A percentile compares a stretch with the other conserved stretches of the same genome.
These are phyloP conservation scores for Sclerotinia subarctica DNA, from an alignment of 2,329 filamentous ascomycete genomes.

Conservation along the genomic window DNA sequence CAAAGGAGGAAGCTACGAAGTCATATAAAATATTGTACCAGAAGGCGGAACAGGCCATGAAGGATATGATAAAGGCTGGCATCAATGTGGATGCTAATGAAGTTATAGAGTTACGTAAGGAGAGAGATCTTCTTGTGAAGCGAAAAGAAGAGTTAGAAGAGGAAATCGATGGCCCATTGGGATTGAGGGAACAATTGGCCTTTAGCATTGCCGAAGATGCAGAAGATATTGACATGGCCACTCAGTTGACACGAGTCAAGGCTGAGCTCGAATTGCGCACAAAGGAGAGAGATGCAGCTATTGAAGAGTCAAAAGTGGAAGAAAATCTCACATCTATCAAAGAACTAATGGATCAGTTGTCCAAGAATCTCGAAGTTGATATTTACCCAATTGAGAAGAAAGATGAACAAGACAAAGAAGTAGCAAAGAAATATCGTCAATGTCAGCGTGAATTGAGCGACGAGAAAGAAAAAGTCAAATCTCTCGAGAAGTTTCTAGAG, in stretches of 20 bases:
- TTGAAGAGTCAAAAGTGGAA: conserved; percentile 1
- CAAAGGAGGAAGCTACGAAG: not conserved
- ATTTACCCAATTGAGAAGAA: not conserved
- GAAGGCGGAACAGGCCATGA: not conserved
- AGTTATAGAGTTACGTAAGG: not conserved
- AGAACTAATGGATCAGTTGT: conserved; percentile 1
- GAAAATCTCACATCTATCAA: not conserved
- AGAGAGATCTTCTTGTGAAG: conserved; percentile 1
- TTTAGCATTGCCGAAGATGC: not conserved
- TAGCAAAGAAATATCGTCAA: not conserved
- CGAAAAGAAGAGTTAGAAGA: conserved; percentile 8
- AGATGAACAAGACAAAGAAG: not conserved
- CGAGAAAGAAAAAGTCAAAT: conserved; percentile 11
- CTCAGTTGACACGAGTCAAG: not conserved
- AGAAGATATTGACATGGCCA: not conserved
- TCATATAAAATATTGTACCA: not conserved
- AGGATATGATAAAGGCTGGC: not conserved
- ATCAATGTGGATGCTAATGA: not conserved
- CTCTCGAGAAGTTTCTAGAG: conserved; percentile 4
- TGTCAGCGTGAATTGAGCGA: conserved; percentile 3
- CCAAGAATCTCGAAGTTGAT: not conserved
- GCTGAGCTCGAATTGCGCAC: not conserved
- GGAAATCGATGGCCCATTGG: conserved; percentile 7
- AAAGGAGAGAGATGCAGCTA: not conserved
- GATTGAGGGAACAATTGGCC: conserved; percentile 5